A percentile compares a stretch with the other conserved stretches of the same genome.
Conservation (phyloP, 2,329 filamentous ascomycete species). For the Trichoderma oligosporum region DNA sequence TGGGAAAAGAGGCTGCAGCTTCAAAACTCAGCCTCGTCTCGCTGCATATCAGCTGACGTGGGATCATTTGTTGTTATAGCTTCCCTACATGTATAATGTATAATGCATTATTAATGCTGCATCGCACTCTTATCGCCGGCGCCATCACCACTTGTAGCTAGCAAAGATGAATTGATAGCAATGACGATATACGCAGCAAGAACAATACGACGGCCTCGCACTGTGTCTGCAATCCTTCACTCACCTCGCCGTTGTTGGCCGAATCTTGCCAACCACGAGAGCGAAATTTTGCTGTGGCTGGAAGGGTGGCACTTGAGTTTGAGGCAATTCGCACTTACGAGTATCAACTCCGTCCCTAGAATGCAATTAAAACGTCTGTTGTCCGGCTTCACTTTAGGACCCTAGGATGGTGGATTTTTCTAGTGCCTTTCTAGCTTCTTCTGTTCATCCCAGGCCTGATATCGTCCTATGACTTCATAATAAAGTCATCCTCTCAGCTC, state of each 20-base stretch:
- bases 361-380: background rate
- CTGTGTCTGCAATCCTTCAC: background rate
- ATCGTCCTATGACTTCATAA: too few species aligned
- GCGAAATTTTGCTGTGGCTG: background rate
- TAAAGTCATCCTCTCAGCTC: background rate
- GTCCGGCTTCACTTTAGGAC: background rate
- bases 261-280: background rate
- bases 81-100: too few species aligned
- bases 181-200: too few species aligned
- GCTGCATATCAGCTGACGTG: slow-evolving; percentile 18
- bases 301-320: slow-evolving; percentile 10
- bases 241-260: background rate
- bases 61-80: background rate
- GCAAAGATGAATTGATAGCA: too few species aligned
- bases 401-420: slow-evolving; percentile 6
- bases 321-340: too few species aligned
- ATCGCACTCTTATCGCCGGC: background rate
- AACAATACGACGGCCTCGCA: background rate
- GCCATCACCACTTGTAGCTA: background rate
- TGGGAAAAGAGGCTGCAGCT: slow-evolving; percentile 4
- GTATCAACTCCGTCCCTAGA: too few species aligned
- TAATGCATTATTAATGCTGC: background rate
- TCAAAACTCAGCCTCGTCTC: slow-evolving; percentile 14
- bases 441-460: too few species aligned
- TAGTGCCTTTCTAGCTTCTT: slow-evolving; percentile 11